A percentile compares a stretch with the other conserved stretches of the same genome.
phyloP scores from a whole-genome alignment of 2,329 filamentous ascomycete species.

The Microascus cirrosus region DNA sequence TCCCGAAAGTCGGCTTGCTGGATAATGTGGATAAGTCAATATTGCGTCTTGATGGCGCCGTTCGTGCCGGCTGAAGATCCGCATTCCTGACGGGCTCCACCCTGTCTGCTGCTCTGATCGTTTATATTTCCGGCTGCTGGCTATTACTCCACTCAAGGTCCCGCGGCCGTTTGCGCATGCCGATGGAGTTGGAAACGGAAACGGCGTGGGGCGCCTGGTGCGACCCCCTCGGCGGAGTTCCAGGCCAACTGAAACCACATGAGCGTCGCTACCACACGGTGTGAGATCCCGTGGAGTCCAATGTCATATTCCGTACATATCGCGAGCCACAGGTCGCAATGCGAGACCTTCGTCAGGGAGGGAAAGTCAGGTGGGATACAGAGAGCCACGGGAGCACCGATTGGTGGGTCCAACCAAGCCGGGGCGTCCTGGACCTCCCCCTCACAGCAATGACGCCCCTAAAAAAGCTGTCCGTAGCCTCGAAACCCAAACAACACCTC shows the following conservation, averaged over 20 bases:
- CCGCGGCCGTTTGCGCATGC: too few species aligned
- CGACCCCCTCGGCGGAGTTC: not conserved
- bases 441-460: not conserved
- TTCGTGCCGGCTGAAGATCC: not conserved
- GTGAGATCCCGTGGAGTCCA: not conserved
- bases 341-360: not conserved
- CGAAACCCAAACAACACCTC: not conserved
- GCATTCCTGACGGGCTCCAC: not conserved
- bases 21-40: too few species aligned
- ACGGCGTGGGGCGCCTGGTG: not conserved
- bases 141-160: too few species aligned
- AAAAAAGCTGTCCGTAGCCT: not conserved
- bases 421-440: not conserved
- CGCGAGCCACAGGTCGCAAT: not conserved
- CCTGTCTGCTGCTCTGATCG: too few species aligned
- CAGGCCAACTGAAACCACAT: not conserved
- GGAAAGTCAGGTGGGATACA: not conserved
- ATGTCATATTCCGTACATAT: not conserved
- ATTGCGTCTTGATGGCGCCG: too few species aligned
- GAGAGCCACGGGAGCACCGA: not conserved
- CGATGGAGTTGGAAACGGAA: too few species aligned
- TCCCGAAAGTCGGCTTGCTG: too few species aligned
- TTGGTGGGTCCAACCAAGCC: not conserved
- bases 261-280: not conserved
- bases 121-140: too few species aligned